Evolutionary conservation across 495 filamentous ascomycete genomes (phyloP), one percentile per base, ranked within the genome.

Genomic region (Chlorociboria aeruginascens): DNA sequence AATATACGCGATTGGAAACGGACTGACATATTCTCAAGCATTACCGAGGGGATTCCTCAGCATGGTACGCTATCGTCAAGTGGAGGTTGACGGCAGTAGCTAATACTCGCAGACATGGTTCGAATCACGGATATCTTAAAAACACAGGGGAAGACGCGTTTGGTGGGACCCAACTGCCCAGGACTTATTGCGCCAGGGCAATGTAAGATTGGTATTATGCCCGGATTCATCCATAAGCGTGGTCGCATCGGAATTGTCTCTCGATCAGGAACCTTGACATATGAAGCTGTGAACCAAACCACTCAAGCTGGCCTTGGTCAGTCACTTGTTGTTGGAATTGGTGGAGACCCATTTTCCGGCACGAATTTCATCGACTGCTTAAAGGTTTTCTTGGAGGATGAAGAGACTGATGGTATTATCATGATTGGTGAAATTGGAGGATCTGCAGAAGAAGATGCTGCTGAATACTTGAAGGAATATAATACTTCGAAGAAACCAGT

Each of bases 201-300:
- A 82, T 99, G 92, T 79, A 99, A 99, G 74, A 99, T 99, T 65
- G 92, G 92, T 62, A 99, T 99, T 72, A 99, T 99, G 92, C 92
- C 92, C 37, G 92, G 92, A 59, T 95, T 96, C 76, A 97, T 99
- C 73, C 92, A 99, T 78, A 96, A 99, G 79, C 87, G 92, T 61
- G 92, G 92, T 54, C 88, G 92, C 59, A 84, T 99, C 62, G 92
- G 92, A 63, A 97, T 99, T 66, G 92, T 99, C 67, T 95, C 89
- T 58, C 84, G 92, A 54, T 97, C 93, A 55, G 92, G 92, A 63
- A 99, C 92, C 51, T 81, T 99, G 46, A 99, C 92, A 54, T 99
- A 99, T 71, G 92, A 99, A 73, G 92, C 92, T 59, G 92, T 99
- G 66, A 99, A 97, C 78, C 92, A 99, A 73, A 99, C 92, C 49